Evolutionary conservation across 2,329 filamentous ascomycete genomes (phyloP).

Genomic region (Cladophialophora chaetospira): DNA sequence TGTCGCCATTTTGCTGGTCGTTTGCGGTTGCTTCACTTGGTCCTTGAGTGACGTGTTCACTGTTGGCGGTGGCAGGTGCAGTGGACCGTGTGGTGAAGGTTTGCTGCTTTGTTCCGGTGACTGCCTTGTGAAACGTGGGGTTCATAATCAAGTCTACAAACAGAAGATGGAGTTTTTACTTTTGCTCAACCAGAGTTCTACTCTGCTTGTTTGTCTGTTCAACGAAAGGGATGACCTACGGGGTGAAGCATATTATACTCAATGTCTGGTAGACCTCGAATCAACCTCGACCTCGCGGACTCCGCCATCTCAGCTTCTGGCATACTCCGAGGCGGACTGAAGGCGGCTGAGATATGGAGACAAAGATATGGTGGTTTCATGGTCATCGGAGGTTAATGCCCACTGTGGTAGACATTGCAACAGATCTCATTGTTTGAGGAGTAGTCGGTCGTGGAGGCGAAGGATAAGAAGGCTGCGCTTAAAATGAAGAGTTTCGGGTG

Average conservation of each 20-base stretch:
- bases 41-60: background rate
- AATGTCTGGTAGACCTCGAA: background rate
- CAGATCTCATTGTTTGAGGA: background rate
- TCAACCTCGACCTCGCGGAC: background rate
- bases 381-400: background rate
- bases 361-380: background rate
- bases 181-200: background rate
- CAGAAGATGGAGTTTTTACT: background rate
- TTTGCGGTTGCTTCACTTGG: no score
- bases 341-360: background rate
- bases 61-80: no score
- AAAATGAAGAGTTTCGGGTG: background rate
- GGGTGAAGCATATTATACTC: background rate
- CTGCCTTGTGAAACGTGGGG: no score
- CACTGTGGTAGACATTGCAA: background rate
- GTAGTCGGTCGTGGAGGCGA: background rate
- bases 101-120: no score
- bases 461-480: background rate
- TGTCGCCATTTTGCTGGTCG: background rate
- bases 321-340: background rate
- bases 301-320: background rate
- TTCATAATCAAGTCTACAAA: background rate
- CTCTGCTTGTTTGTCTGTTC: background rate
- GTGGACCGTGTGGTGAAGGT: no score
- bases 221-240: background rate